Base-by-base conservation (phyloP, 2,329 filamentous ascomycete genomes). In the Sporothrix inflata region DNA sequence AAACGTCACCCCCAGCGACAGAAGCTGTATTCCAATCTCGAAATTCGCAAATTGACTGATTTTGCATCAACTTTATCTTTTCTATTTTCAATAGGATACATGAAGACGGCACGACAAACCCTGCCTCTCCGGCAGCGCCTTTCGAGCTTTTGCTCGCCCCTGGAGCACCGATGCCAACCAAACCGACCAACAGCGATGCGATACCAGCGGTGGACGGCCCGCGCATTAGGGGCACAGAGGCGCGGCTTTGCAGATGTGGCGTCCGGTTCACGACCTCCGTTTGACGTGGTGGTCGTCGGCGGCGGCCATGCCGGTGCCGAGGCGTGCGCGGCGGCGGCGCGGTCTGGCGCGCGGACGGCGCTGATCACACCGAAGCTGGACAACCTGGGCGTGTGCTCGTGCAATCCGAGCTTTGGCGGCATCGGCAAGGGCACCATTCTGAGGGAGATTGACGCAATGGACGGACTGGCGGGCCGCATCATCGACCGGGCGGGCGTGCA, bases 381-480 rank as follows among this genome's bases (percentile, higher is more conserved):
- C 73, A 97, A 98, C 77, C 90, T 98, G 24, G 95, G 95, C 71
- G 93, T 96, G 40, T 98, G 95, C 83, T 98, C 94, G 47, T 98
- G 95, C 83, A 98, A 98, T 80, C 95, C 95, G 1, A 97, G 94
- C 75, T 97, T 99, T 79, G 96, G 96, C 51, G 96, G 96, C n/a
- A 98, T 99, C 77, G 96, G 96, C 60, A 99, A 99, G 80, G 96
- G 96, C 19, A 98, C 93, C 11, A 98, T 99, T 85, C 85, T 99
- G 68, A 91, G 95, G 55, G 96, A 99, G 82, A 91, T 99, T 42
- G 96, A 99, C 83, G 96, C 96, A 0, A 85, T 99, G 73, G 96
- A 98, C 78, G 96, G 96, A 0, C 84, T 99, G 24, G 91, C 94
- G 0, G 94, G 94, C 0, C 88, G 93, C 47, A 91, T 98, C 27